phyloP scores from a whole-genome alignment of 176 grass and related monocot species.

The Triticum dicoccoides region DNA sequence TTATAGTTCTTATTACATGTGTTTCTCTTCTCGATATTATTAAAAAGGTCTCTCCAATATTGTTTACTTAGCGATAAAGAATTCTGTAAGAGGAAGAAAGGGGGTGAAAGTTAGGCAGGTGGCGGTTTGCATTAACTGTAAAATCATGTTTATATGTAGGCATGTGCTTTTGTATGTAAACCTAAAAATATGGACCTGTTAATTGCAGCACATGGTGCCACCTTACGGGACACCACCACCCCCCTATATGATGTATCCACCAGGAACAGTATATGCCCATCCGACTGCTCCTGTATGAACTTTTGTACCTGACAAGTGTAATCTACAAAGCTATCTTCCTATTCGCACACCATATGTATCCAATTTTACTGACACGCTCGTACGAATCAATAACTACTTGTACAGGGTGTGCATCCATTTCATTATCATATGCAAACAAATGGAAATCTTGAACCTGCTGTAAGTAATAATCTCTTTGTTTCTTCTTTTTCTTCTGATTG shows the following conservation, averaged over 20 bases:
- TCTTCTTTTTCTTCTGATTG: constrained; percentile 11
- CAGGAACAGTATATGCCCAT: constrained; percentile 91
- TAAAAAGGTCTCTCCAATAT: background rate
- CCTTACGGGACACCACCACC: constrained; percentile 73
- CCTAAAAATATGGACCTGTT: constrained; percentile 16
- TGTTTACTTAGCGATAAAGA: background rate
- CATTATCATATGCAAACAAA: constrained; percentile 79
- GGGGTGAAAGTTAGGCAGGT: background rate
- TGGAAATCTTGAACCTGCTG: constrained; percentile 61
- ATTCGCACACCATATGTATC: constrained; percentile 6
- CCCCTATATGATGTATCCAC: constrained; percentile 93
- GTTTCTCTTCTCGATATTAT: background rate
- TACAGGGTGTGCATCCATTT: constrained; percentile 82
- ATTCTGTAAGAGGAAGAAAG: background rate
- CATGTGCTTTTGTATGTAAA: constrained; percentile 22
- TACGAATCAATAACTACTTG: constrained; percentile 17
- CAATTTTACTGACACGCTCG: constrained; percentile 12
- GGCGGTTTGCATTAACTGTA: background rate
- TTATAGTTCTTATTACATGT: background rate
- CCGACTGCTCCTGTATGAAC: constrained; percentile 74
- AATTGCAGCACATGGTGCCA: constrained; percentile 77
- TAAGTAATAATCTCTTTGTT: constrained; percentile 45
- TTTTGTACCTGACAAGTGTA: constrained; percentile 26
- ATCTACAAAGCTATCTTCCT: constrained; percentile 21
- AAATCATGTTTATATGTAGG: background rate